Evolutionary conservation across 768 basidiomycete genomes (phyloP), one percentile per base, ranked within the genome.

Genomic region (Lentinula lateritia): DNA sequence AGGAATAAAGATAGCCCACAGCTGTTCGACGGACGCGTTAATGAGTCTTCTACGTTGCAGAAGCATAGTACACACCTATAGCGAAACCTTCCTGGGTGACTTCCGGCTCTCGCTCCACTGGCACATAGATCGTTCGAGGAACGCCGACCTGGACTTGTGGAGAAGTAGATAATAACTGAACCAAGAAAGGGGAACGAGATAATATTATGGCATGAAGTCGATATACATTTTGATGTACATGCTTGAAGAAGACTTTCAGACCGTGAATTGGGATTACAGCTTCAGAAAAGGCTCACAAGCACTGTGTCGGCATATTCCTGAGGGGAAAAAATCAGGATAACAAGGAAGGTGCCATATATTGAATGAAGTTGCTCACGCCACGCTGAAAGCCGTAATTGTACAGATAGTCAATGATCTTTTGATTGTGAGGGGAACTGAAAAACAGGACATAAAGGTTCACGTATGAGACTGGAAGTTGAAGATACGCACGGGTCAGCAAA

Each of bases 31-130:
- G 58, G 23, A 18, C 54, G 63, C 58, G 64, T 64, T 63, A 71
- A 62, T 61, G 57, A 53, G 36, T 54, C 58, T 55, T 64, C 56
- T 62, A 43, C 62, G 20, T 54, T 50, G 43, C 62, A 45, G 61
- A 61, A 50, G 5, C 28, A 50, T 48, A 62, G 64, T 10, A 63
- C 69, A 52, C 74, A 90, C 88, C 88, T 76, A 89, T 90, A 66
- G 81, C 89, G 73, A 90, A 90, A 64, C 84, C 90, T 90, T 94
- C 91, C 70, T 87, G 84, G 15, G 89, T 92, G 61, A 95, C 86
- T 73, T 91, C 87, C 53, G 89, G 90, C 66, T 93, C 89, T 63
- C 84, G 83, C 67, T 89, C 87, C 63, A 94, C 76, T 64, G 86
- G 83, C 59, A 93, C 83, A 70, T 87, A 88, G 67, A 95, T 83